Percentiles rank a stretch among this genome's conserved stretches.
phyloP scores from a whole-genome alignment of 2,329 filamentous ascomycete species.

The Paracoccidioides lutzii region DNA sequence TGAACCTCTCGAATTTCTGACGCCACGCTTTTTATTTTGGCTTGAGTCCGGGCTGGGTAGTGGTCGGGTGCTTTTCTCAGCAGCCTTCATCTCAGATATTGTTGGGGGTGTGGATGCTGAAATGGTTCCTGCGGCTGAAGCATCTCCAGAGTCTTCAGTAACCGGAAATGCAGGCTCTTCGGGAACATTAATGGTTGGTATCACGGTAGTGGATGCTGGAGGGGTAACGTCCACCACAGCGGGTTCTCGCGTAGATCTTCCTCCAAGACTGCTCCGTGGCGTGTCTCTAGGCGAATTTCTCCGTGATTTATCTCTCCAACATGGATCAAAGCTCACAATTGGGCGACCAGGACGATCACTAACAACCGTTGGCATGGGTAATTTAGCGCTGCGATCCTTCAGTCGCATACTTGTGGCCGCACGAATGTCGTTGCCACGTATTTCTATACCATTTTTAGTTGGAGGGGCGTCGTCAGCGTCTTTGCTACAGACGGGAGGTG shows the following conservation, averaged over 20 bases:
- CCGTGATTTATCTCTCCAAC: conserved; percentile 48
- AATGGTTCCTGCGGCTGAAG: conserved; percentile 11
- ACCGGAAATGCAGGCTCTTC: conserved; percentile 24
- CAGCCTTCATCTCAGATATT: conserved; percentile 18
- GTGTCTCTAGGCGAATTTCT: conserved; percentile 19
- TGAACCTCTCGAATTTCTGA: neutral
- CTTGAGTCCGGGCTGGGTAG: conserved; percentile 12
- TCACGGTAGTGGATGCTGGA: conserved; percentile 11
- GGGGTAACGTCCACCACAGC: conserved; percentile 4
- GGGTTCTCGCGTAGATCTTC: conserved; percentile 6
- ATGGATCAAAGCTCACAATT: conserved; percentile 90
- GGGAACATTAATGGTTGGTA: conserved; percentile 40
- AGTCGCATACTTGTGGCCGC: conserved; percentile 80
- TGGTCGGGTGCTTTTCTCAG: conserved; percentile 10
- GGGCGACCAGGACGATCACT: conserved; percentile 81
- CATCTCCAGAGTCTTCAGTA: conserved; percentile 5
- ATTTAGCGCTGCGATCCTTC: conserved; percentile 71
- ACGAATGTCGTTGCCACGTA: conserved; percentile 75
- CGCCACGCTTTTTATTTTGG: conserved; percentile 3
- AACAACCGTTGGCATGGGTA: conserved; percentile 80
- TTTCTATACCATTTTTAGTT: conserved; percentile 67
- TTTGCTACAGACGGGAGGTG: conserved; percentile 15
- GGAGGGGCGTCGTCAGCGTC: conserved; percentile 35
- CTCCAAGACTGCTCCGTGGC: conserved; percentile 9
- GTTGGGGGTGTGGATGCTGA: conserved; percentile 14